Evolutionary conservation across 371 early-diverging fungal genomes (phyloP).

Genomic region (Zancudomyces culisetae): DNA sequence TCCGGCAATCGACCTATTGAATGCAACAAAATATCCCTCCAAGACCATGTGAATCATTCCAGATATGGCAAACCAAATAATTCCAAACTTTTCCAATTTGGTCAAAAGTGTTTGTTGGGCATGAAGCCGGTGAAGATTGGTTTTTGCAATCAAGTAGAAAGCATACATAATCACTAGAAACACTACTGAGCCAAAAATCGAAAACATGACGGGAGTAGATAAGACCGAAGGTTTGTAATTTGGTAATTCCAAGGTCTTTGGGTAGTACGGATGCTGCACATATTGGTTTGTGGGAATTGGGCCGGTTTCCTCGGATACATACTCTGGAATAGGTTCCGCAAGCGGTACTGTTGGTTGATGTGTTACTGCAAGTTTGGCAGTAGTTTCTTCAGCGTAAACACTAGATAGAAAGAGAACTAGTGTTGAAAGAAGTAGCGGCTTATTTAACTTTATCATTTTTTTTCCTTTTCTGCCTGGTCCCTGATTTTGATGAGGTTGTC

Average conservation of each 20-base stretch:
- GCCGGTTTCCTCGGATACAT: no score
- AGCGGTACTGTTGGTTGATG: no score
- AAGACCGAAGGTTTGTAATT: constrained; percentile 32
- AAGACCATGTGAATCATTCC: constrained; percentile 59
- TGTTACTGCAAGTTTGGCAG: no score
- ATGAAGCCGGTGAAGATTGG: neutral
- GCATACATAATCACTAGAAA: constrained; percentile 10
- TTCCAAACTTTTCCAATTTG: constrained; percentile 22
- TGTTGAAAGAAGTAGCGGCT: no score
- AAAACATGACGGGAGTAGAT: constrained; percentile 21
- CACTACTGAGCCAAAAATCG: constrained; percentile 17
- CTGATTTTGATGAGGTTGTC: no score
- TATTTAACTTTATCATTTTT: no score
- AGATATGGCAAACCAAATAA: constrained; percentile 63
- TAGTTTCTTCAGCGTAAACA: no score
- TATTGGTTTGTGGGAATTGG: no score
- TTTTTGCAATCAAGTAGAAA: constrained; percentile 6
- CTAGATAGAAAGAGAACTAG: no score
- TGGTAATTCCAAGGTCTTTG: constrained; percentile 24
- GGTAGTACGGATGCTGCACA: constrained; percentile 34
- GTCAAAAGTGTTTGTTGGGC: neutral
- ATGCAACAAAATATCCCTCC: constrained; percentile 69
- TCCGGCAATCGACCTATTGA: constrained; percentile 38
- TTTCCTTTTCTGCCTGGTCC: no score
- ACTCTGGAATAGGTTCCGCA: no score